Conservation (phyloP, 306 rosid species). For the Citrullus amarus region DNA sequence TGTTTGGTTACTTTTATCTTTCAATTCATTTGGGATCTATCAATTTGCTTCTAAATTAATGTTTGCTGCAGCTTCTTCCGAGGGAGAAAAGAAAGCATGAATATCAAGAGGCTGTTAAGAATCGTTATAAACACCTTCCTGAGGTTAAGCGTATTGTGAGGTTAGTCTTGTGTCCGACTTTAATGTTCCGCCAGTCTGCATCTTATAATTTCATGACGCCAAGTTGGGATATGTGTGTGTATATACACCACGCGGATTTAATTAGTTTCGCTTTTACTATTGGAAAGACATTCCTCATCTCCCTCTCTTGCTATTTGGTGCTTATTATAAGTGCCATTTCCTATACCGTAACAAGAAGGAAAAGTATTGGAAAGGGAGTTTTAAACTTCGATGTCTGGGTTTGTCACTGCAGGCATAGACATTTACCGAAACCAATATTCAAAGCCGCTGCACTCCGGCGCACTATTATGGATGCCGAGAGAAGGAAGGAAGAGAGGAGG, state of each 20-base stretch:
- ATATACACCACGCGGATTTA: not conserved
- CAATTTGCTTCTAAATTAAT: not conserved
- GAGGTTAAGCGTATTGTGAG: constrained; percentile 77
- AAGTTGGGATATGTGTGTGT: not conserved
- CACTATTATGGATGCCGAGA: constrained; percentile 40
- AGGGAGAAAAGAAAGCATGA: constrained; percentile 77
- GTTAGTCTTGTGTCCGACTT: constrained; percentile 18
- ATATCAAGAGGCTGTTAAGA: constrained; percentile 72
- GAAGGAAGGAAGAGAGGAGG: constrained; percentile 56
- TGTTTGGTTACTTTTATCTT: too few species aligned
- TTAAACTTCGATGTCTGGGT: not conserved
- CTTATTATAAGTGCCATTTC: not conserved
- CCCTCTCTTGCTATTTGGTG: not conserved
- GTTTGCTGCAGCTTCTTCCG: constrained; percentile 59
- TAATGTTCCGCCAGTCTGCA: not conserved
- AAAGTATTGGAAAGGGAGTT: not conserved
- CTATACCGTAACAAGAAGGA: too few species aligned
- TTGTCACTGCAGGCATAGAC: constrained; percentile 53
- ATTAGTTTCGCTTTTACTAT: not conserved
- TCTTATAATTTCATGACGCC: not conserved
- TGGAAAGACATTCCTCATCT: not conserved
- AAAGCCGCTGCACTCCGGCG: constrained; percentile 47
- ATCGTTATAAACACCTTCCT: constrained; percentile 73
- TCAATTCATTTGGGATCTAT: too few species aligned
- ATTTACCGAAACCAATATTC: constrained; percentile 63